These are phyloP conservation scores for Colletotrichum echinochloae DNA, from an alignment of 2,329 filamentous ascomycete genomes.

Conservation along the genomic window DNA sequence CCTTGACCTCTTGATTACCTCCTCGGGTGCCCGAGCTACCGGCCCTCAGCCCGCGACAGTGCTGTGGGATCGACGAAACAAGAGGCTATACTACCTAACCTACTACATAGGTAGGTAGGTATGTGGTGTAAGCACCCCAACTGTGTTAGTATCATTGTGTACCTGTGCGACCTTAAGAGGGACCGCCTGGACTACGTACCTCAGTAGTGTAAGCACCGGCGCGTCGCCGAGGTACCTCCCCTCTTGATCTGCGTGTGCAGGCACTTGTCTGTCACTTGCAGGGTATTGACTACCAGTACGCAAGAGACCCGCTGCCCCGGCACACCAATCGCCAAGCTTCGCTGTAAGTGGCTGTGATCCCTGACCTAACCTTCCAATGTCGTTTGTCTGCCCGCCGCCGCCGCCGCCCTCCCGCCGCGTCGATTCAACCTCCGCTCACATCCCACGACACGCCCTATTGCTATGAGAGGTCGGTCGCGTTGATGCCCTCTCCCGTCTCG, in stretches of 20 bases:
- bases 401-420: conserved; percentile 12
- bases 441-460: background rate
- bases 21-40: too few species aligned
- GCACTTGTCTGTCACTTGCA: conserved; percentile 1
- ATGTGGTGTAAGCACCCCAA: too few species aligned
- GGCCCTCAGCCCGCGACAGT: too few species aligned
- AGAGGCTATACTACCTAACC: too few species aligned
- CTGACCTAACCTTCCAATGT: conserved; percentile 25
- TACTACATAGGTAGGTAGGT: too few species aligned
- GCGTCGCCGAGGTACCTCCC: background rate
- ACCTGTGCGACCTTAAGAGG: too few species aligned
- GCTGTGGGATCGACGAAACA: too few species aligned
- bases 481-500: conserved; percentile 5
- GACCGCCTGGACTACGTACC: too few species aligned
- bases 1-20: too few species aligned
- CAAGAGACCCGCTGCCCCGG: conserved; percentile 29
- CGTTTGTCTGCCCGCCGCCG: too few species aligned
- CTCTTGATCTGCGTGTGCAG: background rate
- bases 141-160: too few species aligned
- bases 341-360: conserved; percentile 22
- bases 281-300: background rate
- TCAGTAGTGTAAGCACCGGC: too few species aligned
- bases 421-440: conserved; percentile 5
- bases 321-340: conserved; percentile 23
- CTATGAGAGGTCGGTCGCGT: background rate